Evolutionary conservation across 179 eudicot genomes (phyloP), one percentile per base, ranked within the genome.

Genomic region (Amaranthus tricolor): DNA sequence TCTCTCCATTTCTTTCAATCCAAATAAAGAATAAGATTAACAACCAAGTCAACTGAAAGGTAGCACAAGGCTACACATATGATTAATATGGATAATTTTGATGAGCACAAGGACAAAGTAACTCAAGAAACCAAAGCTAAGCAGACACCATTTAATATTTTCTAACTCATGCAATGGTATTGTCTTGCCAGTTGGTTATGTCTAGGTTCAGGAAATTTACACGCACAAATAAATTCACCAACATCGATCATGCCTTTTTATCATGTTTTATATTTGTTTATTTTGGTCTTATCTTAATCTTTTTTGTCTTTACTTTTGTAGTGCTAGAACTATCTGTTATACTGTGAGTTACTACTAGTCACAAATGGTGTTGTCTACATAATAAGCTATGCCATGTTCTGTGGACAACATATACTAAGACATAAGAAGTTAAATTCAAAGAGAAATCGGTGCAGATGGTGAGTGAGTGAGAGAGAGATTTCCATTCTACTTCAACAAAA

Each of bases 311-410:
- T 68, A 13, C n/a, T 43, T 9, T 31, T 54, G 73, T 50, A 43
- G 16, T 24, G 43, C 24, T 15, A 45, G 45, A 71, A 59, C 11
- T 3, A 19, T 72, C 20, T 44, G 44, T 54, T 17, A 58, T 48
- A 20, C 44, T 6, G 71, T 10, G 61, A 80, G 60, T 74, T 71
- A 74, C 66, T 65, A 44, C 40, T 59, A 66, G 68, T 70, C 31
- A 76, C 83, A 76, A 17, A 77, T 73, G 66, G 19, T 55, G 55
- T 21, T 71, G 67, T 63, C 72, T 74, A 54, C 62, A 66, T 66
- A 45, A 77, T 66, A 81, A 70, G 64, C 76, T 67, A 21, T 72
- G 57, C 83, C 89, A 84, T 84, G 82, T 84, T 81, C 75, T 80
- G 74, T 78, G 72, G 81, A 73, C 72, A 60, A 60, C 47, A 70